Evolutionary conservation across 2,329 filamentous ascomycete genomes (phyloP), one percentile per base, ranked within the genome.

Genomic region (Aureobasidium namibiae): DNA sequence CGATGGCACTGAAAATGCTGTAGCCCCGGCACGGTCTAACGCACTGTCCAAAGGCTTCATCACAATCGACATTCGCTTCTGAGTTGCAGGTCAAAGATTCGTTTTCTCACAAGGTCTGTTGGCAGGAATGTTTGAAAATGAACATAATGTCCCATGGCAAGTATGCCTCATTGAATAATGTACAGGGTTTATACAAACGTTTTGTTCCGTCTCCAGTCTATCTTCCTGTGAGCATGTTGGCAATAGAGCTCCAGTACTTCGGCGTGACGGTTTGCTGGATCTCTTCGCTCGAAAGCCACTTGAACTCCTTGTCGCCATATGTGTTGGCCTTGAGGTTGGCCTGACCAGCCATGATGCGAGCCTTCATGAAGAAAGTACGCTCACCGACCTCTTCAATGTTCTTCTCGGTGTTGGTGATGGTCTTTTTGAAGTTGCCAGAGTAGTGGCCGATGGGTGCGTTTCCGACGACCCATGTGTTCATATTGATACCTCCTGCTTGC

Each of bases 401-500:
- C 42, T 68, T 63, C 11, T 62, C 61, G n/a, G 65, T 64, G 48
- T 68, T 63, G 60, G 60, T 63, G 63, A 67, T 60, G 63, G 70
- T 67, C 39, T 63, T 63, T 65, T 66, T 80, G 80, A 78, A 80
- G 63, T 83, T 76, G 62, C 76, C 77, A 65, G 89, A 79, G 68
- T 88, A 76, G 75, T 96, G 88, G 26, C 92, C 92, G 61, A 96
- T 82, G 11, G 94, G 94, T 61, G 88, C 88, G 67, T 91, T 91
- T 62, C 91, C 92, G 54, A 99, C 89, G 66, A 97, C 84, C 92
- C 94, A 99, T 59, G 91, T 96, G 78, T 97, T 97, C 92, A 99
- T 97, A 80, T 99, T 95, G 62, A 89, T 76, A 61, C 94, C 94
- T 10, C 87, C 91, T 3, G 90, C 80, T 67, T 89, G 81, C 56